A percentile compares a stretch with the other conserved stretches of the same genome.
Conservation (phyloP, 441 rosid species). For the Gossypium lobatum region DNA sequence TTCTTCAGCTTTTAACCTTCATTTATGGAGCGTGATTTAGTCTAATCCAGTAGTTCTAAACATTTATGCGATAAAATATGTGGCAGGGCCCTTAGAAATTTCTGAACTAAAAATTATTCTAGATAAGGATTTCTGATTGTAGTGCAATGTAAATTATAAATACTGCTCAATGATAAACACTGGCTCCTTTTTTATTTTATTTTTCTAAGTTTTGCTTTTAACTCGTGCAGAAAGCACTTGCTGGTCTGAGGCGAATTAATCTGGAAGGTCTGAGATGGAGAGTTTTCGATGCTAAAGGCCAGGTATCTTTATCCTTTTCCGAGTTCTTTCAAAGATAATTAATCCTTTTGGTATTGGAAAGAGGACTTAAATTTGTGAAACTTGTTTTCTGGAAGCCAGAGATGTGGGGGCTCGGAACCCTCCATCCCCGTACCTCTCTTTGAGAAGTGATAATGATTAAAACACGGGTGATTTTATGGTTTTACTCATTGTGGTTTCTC, state of each 20-base stretch:
- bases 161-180: neutral
- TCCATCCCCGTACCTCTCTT: neutral
- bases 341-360: neutral
- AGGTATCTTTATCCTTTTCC: conserved; percentile 39
- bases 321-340: neutral
- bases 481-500: neutral
- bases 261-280: conserved; percentile 93
- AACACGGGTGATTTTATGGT: neutral
- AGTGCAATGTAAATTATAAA: neutral
- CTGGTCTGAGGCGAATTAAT: conserved; percentile 86
- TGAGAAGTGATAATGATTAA: neutral
- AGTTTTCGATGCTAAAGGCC: conserved; percentile 98
- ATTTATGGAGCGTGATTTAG: neutral
- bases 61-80: neutral
- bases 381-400: neutral
- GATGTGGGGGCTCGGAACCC: neutral
- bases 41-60: neutral
- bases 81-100: neutral
- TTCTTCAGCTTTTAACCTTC: neutral
- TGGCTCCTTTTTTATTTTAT: neutral
- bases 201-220: conserved; percentile 6
- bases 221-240: conserved; percentile 78
- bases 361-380: neutral
- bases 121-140: conserved; percentile 1
- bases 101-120: neutral